phyloP scores from a whole-genome alignment of 2,329 filamentous ascomycete species.

The Chrysoporthe deuterocubensis region DNA sequence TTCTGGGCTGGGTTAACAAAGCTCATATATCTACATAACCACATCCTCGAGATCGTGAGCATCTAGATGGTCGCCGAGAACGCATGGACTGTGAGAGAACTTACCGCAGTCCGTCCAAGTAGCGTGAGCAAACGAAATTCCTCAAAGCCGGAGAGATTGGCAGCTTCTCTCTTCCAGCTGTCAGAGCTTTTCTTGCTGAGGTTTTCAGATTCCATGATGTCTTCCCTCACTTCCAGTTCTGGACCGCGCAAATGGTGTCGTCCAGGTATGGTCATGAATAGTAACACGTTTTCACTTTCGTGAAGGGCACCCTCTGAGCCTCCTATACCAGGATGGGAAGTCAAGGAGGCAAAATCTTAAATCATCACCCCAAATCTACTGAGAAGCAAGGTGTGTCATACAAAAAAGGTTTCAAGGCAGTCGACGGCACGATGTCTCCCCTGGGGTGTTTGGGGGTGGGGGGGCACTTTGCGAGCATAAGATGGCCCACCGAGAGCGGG shows the following conservation, averaged over 20 bases:
- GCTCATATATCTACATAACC: not conserved
- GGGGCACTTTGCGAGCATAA: conserved; percentile 13
- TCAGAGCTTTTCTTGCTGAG: not conserved
- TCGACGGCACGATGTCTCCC: not conserved
- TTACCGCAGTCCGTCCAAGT: not conserved
- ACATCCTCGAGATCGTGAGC: not conserved
- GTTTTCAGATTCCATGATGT: not conserved
- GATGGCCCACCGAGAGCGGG: conserved; percentile 27
- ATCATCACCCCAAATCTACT: not conserved
- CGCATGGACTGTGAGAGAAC: not conserved
- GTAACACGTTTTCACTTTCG: not conserved
- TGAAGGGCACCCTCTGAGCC: no score
- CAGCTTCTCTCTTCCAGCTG: conserved; percentile 1
- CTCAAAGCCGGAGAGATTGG: not conserved
- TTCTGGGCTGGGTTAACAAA: not conserved
- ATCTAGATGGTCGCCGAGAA: not conserved
- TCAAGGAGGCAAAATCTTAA: not conserved
- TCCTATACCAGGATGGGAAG: no score
- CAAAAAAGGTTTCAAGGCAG: not conserved
- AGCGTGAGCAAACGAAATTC: not conserved
- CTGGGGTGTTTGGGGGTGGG: conserved; percentile 15
- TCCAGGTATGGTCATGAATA: not conserved
- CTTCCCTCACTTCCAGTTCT: not conserved
- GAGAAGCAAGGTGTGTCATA: not conserved
- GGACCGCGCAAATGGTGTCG: not conserved